These are phyloP conservation scores for Cystobasidiaceae sp. DNA, from an alignment of 1,284 basidiomycete genomes.

Conservation along the genomic window DNA sequence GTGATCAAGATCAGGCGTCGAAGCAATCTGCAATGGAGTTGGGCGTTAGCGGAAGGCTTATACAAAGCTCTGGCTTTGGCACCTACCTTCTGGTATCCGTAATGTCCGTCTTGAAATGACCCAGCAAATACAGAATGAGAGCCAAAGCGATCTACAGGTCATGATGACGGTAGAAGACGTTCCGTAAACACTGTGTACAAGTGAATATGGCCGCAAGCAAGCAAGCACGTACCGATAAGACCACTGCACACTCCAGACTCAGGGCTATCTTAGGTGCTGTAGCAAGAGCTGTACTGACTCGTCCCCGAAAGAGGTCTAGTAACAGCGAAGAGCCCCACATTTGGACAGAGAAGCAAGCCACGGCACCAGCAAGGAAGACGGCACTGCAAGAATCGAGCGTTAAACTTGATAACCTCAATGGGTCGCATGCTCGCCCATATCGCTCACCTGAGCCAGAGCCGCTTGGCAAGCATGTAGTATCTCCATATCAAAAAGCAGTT, in stretches of 20 bases:
- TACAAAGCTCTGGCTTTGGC: no score
- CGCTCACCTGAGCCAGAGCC: no score
- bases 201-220: no score
- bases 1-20: background rate
- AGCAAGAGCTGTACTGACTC: background rate
- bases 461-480: background rate
- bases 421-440: no score
- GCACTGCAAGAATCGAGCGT: background rate
- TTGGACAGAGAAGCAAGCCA: background rate
- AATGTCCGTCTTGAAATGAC: background rate
- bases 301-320: background rate
- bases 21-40: background rate
- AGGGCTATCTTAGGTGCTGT: background rate
- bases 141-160: background rate
- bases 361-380: background rate
- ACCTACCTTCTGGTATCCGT: background rate
- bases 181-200: no score
- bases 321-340: background rate
- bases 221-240: background rate
- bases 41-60: background rate
- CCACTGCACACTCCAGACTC: background rate
- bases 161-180: no score
- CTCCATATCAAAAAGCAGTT: background rate
- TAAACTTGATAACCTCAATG: no score
- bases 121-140: background rate